Evolutionary conservation across 2,329 filamentous ascomycete species (phyloP).

Genomic region (Ophiobolus disseminans): DNA sequence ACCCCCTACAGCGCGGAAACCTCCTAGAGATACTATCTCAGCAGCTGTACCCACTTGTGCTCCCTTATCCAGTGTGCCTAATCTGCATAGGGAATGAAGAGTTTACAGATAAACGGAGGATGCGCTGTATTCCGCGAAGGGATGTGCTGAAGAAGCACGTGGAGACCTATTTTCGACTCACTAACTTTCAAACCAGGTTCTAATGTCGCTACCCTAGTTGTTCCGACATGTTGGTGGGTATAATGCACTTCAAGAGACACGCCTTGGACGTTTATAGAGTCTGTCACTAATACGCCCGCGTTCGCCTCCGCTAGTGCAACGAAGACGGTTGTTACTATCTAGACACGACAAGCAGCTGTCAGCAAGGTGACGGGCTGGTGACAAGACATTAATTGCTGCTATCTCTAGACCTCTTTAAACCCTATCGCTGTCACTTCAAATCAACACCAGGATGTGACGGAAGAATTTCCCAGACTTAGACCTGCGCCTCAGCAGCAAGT

Average conservation of each 20-base stretch:
- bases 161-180: constrained; percentile 17
- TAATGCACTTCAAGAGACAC: constrained; percentile 28
- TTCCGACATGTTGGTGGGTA: constrained; percentile 9
- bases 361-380: too few relatives aligned
- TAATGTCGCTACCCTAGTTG: constrained; percentile 17
- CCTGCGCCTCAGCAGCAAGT: too few relatives aligned
- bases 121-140: constrained; percentile 16
- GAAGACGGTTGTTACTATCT: too few relatives aligned
- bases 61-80: constrained; percentile 16
- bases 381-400: too few relatives aligned
- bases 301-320: neutral
- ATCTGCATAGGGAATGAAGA: constrained; percentile 23
- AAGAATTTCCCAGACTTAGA: too few relatives aligned
- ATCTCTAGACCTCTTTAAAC: too few relatives aligned
- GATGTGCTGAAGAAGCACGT: constrained; percentile 22
- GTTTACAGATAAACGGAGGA: constrained; percentile 14
- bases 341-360: too few relatives aligned
- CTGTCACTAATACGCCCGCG: constrained; percentile 11
- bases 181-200: constrained; percentile 19
- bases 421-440: too few relatives aligned
- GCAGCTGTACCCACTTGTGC: constrained; percentile 10
- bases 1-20: neutral
- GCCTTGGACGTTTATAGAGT: constrained; percentile 16
- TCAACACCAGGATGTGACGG: too few relatives aligned
- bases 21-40: neutral